Percentiles rank a stretch among this genome's conserved stretches.
Evolutionary conservation across 2,329 filamentous ascomycete genomes (phyloP).

Genomic region (Eutypella sp.): DNA sequence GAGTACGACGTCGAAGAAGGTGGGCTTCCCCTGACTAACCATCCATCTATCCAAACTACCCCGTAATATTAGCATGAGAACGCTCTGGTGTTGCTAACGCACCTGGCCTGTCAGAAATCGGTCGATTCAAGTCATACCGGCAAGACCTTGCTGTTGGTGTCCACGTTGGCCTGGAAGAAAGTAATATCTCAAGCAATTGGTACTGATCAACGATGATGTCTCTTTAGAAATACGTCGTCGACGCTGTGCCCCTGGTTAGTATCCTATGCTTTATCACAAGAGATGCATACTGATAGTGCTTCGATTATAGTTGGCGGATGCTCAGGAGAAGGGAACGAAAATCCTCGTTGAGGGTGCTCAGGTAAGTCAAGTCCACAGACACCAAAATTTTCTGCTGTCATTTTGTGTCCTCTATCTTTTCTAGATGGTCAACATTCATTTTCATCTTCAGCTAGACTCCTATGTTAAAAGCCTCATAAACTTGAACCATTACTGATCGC

Average conservation of each 20-base stretch:
- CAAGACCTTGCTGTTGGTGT: constrained; percentile 38
- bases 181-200: constrained; percentile 38
- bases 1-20: constrained; percentile 66
- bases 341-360: constrained; percentile 53
- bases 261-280: constrained; percentile 55
- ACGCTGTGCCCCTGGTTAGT: constrained; percentile 59
- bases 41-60: constrained; percentile 46
- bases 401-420: no score
- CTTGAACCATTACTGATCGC: not conserved
- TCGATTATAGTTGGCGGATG: constrained; percentile 6
- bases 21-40: not conserved
- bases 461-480: no score
- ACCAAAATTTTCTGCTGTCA: constrained; percentile 32
- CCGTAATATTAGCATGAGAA: constrained; percentile 36
- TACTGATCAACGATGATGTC: constrained; percentile 10
- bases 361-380: not conserved
- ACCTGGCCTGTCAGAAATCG: constrained; percentile 41
- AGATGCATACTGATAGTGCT: constrained; percentile 24
- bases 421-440: no score
- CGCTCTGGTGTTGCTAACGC: constrained; percentile 57
- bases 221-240: constrained; percentile 53
- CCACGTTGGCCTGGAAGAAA: not conserved
- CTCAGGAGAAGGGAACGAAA: constrained; percentile 46
- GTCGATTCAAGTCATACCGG: constrained; percentile 51
- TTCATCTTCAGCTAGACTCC: no score